Evolutionary conservation across 805 yeast species (phyloP).

Genomic region (Lachancea waltii): DNA sequence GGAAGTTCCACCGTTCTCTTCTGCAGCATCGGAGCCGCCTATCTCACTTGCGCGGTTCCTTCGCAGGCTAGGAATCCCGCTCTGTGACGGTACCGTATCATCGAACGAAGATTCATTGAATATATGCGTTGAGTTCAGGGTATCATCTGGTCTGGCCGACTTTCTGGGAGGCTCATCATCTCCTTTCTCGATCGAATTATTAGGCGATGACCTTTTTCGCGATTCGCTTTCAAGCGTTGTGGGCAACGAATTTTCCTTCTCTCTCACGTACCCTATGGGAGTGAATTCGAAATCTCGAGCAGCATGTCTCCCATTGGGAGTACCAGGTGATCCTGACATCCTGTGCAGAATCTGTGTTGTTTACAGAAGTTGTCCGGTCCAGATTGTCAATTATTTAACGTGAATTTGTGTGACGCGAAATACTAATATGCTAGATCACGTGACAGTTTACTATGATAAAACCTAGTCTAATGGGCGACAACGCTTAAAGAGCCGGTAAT

Average conservation of each 20-base stretch:
- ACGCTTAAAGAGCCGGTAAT: too few species aligned
- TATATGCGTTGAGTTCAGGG: conserved; percentile 21
- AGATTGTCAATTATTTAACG: not conserved
- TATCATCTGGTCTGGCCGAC: conserved; percentile 15
- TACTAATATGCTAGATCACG: too few species aligned
- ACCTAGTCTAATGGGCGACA: too few species aligned
- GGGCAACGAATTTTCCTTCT: conserved; percentile 13
- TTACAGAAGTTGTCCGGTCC: not conserved
- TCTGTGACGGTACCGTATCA: conserved; percentile 23
- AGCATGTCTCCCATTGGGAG: conserved; percentile 22
- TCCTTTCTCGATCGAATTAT: conserved; percentile 3
- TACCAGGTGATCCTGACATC: conserved; percentile 25
- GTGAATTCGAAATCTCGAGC: conserved; percentile 34
- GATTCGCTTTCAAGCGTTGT: not conserved
- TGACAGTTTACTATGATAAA: too few species aligned
- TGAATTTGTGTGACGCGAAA: conserved; percentile 7
- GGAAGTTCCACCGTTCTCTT: conserved; percentile 12
- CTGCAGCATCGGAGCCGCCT: conserved; percentile 9
- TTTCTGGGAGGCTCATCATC: conserved; percentile 5
- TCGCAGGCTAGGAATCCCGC: conserved; percentile 7
- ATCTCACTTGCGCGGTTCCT: conserved; percentile 19
- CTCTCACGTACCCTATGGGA: conserved; percentile 35
- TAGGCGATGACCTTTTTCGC: conserved; percentile 5
- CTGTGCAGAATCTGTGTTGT: not conserved
- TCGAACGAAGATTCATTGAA: conserved; percentile 31